These are phyloP conservation scores for Entophlyctis luteolus DNA, from an alignment of 192 early-diverging fungal species.

Conservation along the genomic window DNA sequence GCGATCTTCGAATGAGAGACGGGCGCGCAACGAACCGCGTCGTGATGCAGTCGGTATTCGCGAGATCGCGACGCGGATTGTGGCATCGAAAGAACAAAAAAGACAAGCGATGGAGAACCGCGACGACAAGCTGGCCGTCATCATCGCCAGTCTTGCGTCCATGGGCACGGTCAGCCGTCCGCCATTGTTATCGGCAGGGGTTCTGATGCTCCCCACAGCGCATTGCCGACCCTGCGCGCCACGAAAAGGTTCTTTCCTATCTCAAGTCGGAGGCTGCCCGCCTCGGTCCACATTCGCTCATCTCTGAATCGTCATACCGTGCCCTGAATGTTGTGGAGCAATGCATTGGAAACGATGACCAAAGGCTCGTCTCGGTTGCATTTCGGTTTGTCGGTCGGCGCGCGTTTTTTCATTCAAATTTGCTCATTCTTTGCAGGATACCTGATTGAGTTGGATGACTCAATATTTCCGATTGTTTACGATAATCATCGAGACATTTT, in stretches of 20 bases:
- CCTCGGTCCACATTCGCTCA: background rate
- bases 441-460: background rate
- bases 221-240: constrained; percentile 19
- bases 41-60: no score
- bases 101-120: no score
- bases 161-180: background rate
- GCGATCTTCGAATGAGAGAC: no score
- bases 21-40: no score
- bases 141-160: background rate
- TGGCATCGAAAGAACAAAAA: no score
- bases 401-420: background rate
- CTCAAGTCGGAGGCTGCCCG: background rate
- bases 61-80: no score
- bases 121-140: background rate
- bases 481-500: background rate
- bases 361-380: background rate
- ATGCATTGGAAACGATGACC: background rate
- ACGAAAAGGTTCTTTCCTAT: constrained; percentile 17
- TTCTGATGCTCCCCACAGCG: background rate
- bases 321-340: background rate
- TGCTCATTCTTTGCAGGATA: background rate
- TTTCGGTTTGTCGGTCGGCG: constrained; percentile 9
- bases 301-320: background rate
- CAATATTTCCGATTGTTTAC: background rate
- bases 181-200: background rate